Evolutionary conservation across 1,139 yeast species (phyloP), one percentile per base, ranked within the genome.

Genomic region (Geotrichum macrosporum): DNA sequence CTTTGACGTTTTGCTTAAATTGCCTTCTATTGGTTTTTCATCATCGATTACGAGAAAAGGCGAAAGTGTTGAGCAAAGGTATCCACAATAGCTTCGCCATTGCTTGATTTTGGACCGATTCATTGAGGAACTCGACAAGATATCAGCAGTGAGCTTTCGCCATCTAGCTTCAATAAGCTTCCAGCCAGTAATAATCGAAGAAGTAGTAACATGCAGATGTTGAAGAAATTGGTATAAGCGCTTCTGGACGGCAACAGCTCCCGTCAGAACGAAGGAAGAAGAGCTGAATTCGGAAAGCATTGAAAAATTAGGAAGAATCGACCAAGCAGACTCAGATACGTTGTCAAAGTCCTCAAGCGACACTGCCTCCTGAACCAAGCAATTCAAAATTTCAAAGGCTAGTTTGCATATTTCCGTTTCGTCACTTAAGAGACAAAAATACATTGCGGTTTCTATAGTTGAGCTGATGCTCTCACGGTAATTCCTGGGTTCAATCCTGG

Each of bases 161-260:
- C 81, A 41, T 67, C 71, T 22, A 75, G 73, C 41, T 72, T 73
- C 53, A 75, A 68, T 62, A 75, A 69, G 15, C 60, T 67, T 53
- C 84, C 92, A 82, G 1, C 81, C 77, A 48, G 76, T 77, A 35
- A 76, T 69, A 32, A 85, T 65, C 1, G 86, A 76, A 33, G 71
- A 69, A 0, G 86, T 78, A 1, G 89, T 85, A 32, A 65, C 67
- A 5, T 76, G 75, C n/a, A 78, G 57, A 26, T 57, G 69, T 50
- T 78, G 72, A 44, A 82, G 64, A 37, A 84, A 70, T 52, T 74
- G 73, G 56, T 78, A 69, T 48, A 84, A 68, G 50, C 80, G 75
- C 60, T 84, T 84, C 60, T 85, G 92, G 29, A 83, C 72, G 0
- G 94, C 88, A 15, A 84, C 84, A 26, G 81, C 76, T 15, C 94